Conservation (phyloP, 345 rosid genomes). For the Citropsis articulata region DNA sequence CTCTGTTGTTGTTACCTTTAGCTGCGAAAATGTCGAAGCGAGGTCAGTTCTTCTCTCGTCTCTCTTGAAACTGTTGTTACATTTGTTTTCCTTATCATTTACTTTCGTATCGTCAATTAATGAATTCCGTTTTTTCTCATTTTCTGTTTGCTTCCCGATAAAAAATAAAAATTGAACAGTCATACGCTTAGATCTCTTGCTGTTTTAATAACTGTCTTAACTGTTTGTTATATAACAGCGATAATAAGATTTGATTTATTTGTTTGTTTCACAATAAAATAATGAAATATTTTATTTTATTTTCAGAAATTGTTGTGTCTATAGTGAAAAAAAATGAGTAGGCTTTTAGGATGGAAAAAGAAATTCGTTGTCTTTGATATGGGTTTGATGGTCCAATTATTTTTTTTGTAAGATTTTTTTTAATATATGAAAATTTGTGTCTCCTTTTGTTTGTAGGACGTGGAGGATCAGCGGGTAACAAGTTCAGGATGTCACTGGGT, state of each 20-base stretch:
- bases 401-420: neutral
- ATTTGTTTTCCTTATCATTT: neutral
- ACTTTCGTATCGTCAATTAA: neutral
- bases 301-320: neutral
- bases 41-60: conserved; percentile 33
- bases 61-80: neutral
- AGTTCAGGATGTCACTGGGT: conserved; percentile 97
- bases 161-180: neutral
- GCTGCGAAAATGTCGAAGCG: conserved; percentile 90
- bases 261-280: neutral
- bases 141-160: neutral
- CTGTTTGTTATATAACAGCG: neutral
- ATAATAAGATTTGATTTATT: neutral
- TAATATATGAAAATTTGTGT: neutral
- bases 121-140: neutral
- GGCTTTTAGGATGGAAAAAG: neutral
- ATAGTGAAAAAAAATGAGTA: too few species aligned
- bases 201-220: too few species aligned
- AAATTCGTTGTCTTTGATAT: neutral
- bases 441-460: conserved; percentile 47
- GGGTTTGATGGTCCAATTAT: neutral
- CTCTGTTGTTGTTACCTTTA: conserved; percentile 4
- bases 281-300: neutral
- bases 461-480: conserved; percentile 93
- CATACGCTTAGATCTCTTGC: neutral